Evolutionary conservation across 2,329 filamentous ascomycete genomes (phyloP).

Genomic region (Fusarium sp.): DNA sequence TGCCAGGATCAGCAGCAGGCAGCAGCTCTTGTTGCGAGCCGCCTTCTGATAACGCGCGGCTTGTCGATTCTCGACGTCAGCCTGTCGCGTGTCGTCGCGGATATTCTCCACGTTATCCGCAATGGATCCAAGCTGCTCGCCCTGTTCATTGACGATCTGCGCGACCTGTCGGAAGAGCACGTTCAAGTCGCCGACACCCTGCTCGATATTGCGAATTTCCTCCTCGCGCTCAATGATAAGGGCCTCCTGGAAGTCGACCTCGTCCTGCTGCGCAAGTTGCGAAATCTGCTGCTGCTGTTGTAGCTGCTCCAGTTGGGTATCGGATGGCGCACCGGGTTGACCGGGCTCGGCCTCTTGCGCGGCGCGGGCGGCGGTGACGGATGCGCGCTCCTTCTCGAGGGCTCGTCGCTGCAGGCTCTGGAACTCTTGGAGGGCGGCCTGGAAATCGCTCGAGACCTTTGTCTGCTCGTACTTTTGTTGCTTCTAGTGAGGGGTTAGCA

Average conservation of each 20-base stretch:
- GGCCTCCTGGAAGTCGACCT: slow-evolving; percentile 97
- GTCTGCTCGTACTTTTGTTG: slow-evolving; percentile 97
- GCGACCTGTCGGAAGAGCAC: slow-evolving; percentile 98
- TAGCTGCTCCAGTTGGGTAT: slow-evolving; percentile 64
- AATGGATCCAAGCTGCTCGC: slow-evolving; percentile 88
- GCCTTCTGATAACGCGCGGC: slow-evolving; percentile 95
- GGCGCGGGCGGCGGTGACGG: slow-evolving; percentile 83
- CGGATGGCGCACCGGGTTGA: slow-evolving; percentile 42
- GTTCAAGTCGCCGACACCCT: slow-evolving; percentile 94
- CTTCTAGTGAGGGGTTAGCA: slow-evolving; percentile 66
- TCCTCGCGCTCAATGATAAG: slow-evolving; percentile 96
- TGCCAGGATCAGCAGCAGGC: slow-evolving; percentile 86
- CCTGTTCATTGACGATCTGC: slow-evolving; percentile 95
- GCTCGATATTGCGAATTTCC: slow-evolving; percentile 97
- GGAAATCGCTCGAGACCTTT: slow-evolving; percentile 94
- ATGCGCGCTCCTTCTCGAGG: slow-evolving; percentile 91
- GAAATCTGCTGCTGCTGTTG: slow-evolving; percentile 77
- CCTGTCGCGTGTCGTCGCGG: slow-evolving; percentile 83
- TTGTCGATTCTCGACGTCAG: slow-evolving; percentile 85
- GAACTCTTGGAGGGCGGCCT: slow-evolving; percentile 88
- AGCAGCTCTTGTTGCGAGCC: slow-evolving; percentile 94
- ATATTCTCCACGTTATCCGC: slow-evolving; percentile 89
- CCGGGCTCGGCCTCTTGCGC: slow-evolving; percentile 75
- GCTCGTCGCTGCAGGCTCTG: slow-evolving; percentile 90
- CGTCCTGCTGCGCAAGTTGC: slow-evolving; percentile 88